Evolutionary conservation across 345 rosid species (phyloP), one percentile per base, ranked within the genome.

Genomic region (Carallia brachiata): DNA sequence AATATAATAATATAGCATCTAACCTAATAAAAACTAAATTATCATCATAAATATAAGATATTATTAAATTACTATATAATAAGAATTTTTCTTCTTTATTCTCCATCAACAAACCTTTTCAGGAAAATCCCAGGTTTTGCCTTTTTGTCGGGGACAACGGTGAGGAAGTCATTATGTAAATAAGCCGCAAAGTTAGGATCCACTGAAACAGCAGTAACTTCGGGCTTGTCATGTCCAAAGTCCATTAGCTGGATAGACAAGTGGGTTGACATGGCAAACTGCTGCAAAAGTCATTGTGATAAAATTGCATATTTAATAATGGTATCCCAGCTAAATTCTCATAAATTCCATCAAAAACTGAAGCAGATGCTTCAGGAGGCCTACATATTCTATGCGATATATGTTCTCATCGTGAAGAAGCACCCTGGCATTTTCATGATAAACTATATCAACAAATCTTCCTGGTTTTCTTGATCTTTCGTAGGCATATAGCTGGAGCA

Each of bases 181-280:
- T 95, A 92, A 34, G 90, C 86, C 53, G 90, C 87, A 80, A 95
- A 92, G 76, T 73, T 81, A 7, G 92, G 97, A 68, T 91, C 97
- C 84, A 90, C 84, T 74, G 90, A 87, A 74, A 90, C 88, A 62
- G 96, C 87, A 59, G 96, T 85, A 60, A 90, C 92, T 82, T 92
- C 99, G 52, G 97, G 97, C 84, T 95, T 95, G 74, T 89, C 96
- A 52, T 82, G 96, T 72, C 90, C 92, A 18, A 81, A 79, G 81
- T 90, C 97, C 91, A 95, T 89, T 63, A 92, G 92, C 87, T 95
- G 99, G 70, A 95, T 80, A 34, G 92, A 89, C 74, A 95, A 79
- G 63, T 50, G 73, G 8, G 84, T 81, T 50, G 91, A 91, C 28
- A 81, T 17, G 0, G 88, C 75, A 65, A 83, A 77, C 96, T 90